These are phyloP conservation scores for Cutaneotrichosporon sp. DNA, from an alignment of 1,284 basidiomycete genomes.

Conservation along the genomic window DNA sequence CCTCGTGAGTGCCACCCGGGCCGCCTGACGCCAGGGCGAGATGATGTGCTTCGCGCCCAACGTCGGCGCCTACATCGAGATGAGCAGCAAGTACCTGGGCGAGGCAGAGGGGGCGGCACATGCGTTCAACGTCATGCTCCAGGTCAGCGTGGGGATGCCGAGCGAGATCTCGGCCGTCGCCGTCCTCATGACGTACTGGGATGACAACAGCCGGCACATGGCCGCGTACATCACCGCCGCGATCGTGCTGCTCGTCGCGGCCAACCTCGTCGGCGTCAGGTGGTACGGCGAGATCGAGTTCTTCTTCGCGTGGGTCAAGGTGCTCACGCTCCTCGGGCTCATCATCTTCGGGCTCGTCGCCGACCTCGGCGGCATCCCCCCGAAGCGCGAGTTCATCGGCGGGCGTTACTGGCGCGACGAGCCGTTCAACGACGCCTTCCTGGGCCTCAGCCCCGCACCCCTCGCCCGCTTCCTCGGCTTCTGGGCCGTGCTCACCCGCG, in stretches of 20 bases:
- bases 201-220: constrained; percentile 45
- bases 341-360: constrained; percentile 68
- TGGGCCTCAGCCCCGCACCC: constrained; percentile 21
- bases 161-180: constrained; percentile 75
- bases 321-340: constrained; percentile 60
- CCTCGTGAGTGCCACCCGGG: too few relatives aligned
- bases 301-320: constrained; percentile 66
- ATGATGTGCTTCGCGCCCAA: constrained; percentile 21
- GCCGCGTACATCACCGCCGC: constrained; percentile 22
- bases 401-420: constrained; percentile 64
- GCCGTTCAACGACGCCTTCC: constrained; percentile 52
- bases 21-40: constrained; percentile 17
- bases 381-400: constrained; percentile 54
- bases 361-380: constrained; percentile 70
- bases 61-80: constrained; percentile 25
- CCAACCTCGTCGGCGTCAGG: constrained; percentile 22
- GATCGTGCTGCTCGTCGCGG: constrained; percentile 10
- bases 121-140: constrained; percentile 26
- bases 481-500: constrained; percentile 59
- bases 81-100: constrained; percentile 28
- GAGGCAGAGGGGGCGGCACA: constrained; percentile 24
- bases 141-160: constrained; percentile 22
- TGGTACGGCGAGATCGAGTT: constrained; percentile 57
- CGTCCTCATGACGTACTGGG: constrained; percentile 77
- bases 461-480: constrained; percentile 62